Percentiles rank a stretch among this genome's conserved stretches.
phyloP scores from a whole-genome alignment of 768 basidiomycete species.

The Russula emetica region DNA sequence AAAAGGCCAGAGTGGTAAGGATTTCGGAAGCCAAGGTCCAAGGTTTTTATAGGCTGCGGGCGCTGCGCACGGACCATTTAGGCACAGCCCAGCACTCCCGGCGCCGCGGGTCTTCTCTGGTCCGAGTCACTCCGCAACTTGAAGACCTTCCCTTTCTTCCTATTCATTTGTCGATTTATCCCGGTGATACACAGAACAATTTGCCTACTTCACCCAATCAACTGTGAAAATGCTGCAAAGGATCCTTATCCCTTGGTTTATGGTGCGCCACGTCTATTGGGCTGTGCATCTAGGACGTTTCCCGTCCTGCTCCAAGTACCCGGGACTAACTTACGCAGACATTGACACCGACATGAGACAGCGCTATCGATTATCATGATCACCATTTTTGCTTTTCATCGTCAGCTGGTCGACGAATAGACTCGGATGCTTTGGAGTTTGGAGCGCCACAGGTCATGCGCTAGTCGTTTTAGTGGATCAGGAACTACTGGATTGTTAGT shows the following conservation, averaged over 20 bases:
- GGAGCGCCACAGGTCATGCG: background rate
- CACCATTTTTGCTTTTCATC: no score
- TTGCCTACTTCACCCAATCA: no score
- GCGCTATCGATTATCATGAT: background rate
- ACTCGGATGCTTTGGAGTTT: no score
- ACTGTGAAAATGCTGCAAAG: background rate
- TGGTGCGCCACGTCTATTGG: background rate
- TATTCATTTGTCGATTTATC: no score
- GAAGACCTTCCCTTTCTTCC: no score
- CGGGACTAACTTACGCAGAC: background rate
- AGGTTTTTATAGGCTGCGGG: conserved; percentile 8
- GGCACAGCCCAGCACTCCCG: background rate
- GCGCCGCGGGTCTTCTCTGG: background rate
- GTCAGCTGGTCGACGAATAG: background rate
- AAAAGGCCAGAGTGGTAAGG: conserved; percentile 89
- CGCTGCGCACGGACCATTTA: conserved; percentile 26
- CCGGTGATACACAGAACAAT: no score
- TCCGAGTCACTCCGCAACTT: no score
- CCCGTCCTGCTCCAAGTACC: background rate
- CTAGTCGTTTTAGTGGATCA: no score
- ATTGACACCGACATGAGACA: background rate
- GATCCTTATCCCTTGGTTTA: background rate
- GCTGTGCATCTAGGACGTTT: no score
- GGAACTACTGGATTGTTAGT: no score
- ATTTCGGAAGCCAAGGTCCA: background rate